Evolutionary conservation across 805 yeast species (phyloP).

Genomic region (Zygoascus biomembranicola): DNA sequence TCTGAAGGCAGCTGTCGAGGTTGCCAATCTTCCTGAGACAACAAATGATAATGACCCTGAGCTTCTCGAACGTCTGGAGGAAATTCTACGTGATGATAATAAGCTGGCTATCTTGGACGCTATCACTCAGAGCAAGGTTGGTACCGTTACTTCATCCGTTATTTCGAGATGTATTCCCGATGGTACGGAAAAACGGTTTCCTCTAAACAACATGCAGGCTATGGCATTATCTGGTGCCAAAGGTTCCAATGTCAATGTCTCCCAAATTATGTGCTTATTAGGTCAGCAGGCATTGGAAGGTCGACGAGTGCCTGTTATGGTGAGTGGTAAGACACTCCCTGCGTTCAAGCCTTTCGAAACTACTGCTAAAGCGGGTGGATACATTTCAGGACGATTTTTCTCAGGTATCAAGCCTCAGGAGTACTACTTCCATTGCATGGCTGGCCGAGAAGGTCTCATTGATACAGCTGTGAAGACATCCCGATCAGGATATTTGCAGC

Average conservation of each 20-base stretch:
- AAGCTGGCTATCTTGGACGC: slow-evolving; percentile 94
- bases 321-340: slow-evolving; percentile 93
- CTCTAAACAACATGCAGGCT: slow-evolving; percentile 94
- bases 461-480: slow-evolving; percentile 99
- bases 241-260: slow-evolving; percentile 96
- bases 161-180: slow-evolving; percentile 91
- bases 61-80: slow-evolving; percentile 81
- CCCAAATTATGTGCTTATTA: slow-evolving; percentile 97
- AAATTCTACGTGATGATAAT: slow-evolving; percentile 85
- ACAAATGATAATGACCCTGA: slow-evolving; percentile 55
- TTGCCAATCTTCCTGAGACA: slow-evolving; percentile 61
- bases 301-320: slow-evolving; percentile 99
- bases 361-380: slow-evolving; percentile 97
- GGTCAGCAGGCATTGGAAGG: slow-evolving; percentile 99
- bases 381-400: slow-evolving; percentile 92
- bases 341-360: slow-evolving; percentile 96
- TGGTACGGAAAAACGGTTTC: slow-evolving; percentile 93
- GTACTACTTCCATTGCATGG: slow-evolving; percentile 99
- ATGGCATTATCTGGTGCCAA: slow-evolving; percentile 99
- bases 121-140: slow-evolving; percentile 86
- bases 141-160: slow-evolving; percentile 87
- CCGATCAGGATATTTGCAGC: slow-evolving; percentile 94
- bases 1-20: slow-evolving; percentile 88
- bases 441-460: slow-evolving; percentile 99
- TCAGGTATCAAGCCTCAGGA: slow-evolving; percentile 98